Evolutionary conservation across 176 grass and related monocot genomes (phyloP), one percentile per base, ranked within the genome.

Genomic region (Tillandsia fasciculata): DNA sequence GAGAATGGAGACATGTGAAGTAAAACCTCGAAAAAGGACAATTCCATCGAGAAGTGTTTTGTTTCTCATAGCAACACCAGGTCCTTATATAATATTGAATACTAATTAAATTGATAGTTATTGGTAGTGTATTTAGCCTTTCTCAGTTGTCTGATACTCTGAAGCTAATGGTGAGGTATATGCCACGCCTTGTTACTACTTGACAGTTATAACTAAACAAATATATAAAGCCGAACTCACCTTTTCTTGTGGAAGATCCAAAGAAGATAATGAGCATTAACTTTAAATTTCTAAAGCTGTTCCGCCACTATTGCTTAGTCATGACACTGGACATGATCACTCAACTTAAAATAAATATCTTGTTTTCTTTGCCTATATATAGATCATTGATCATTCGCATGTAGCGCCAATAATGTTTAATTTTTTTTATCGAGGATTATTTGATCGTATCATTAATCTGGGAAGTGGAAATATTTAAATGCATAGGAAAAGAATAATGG

Each of bases 191-290:
- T 42, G 33, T 42, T 29, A 42, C 33, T 42, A 42, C 33, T 42
- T 42, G 33, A 42, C 33, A 42, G 33, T 42, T 42, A 42, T 42
- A 42, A 42, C 33, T 42, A 42, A 42, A 6, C 33, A 42, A 42
- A 42, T 42, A 42, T 42, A 42, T 7, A 42, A 6, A 42, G 33
- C 33, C 33, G 33, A 42, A 42, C 33, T 42, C 33, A 1, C 56
- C 56, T 61, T 61, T 61, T 61, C 17, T 61, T 61, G 15, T 61
- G 56, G 56, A 61, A 61, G 56, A 8, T 61, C 56, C 56, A 18
- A 18, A 20, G 56, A 61, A 61, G 56, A 61, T 61, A 20, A 61
- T 61, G 56, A 18, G 33, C 5, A 42, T 42, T 42, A 42, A 42
- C 33, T 42, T 6, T 42, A 6, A 42, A 42, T 42, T 33, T 42